These are phyloP conservation scores for Coemansia sp. DNA, from an alignment of 192 early-diverging fungal genomes.

Conservation along the genomic window DNA sequence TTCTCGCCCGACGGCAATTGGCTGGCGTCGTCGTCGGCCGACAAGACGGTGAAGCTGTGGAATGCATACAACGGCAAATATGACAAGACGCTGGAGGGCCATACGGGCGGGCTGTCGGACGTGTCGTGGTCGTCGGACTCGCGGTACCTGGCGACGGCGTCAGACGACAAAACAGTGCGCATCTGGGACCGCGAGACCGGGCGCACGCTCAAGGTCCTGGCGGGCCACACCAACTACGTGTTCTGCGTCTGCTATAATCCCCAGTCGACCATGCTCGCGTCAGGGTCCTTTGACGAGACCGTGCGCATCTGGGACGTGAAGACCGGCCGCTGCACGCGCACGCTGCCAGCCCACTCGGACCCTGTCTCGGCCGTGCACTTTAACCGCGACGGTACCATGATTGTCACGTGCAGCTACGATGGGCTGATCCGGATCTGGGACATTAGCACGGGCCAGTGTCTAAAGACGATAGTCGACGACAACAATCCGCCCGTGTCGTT, in stretches of 20 bases:
- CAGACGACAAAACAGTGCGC: slow-evolving; percentile 94
- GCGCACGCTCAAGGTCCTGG: slow-evolving; percentile 72
- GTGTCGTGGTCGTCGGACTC: slow-evolving; percentile 97
- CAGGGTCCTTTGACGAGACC: slow-evolving; percentile 97
- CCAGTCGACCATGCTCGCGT: slow-evolving; percentile 90
- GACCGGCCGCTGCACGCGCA: slow-evolving; percentile 91
- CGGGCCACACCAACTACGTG: slow-evolving; percentile 96
- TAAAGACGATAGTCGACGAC: slow-evolving; percentile 96
- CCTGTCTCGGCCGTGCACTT: slow-evolving; percentile 96
- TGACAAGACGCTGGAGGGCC: slow-evolving; percentile 86
- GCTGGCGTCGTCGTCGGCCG: slow-evolving; percentile 89
- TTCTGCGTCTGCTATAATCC: slow-evolving; percentile 99
- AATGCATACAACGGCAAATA: slow-evolving; percentile 79
- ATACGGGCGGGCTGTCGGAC: slow-evolving; percentile 93
- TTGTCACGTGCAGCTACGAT: slow-evolving; percentile 94
- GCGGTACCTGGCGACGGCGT: slow-evolving; percentile 81
- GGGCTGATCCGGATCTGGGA: slow-evolving; percentile 99
- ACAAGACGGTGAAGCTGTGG: slow-evolving; percentile 96
- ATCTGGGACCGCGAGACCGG: slow-evolving; percentile 88
- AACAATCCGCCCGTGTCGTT: slow-evolving; percentile 96
- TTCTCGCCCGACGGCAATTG: slow-evolving; percentile 98
- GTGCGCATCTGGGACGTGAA: slow-evolving; percentile 97
- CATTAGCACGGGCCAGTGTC: slow-evolving; percentile 94
- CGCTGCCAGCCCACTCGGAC: slow-evolving; percentile 93
- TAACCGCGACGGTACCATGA: slow-evolving; percentile 95